Conservation (phyloP, 2,329 filamentous ascomycete species). For the Alternaria arborescens region DNA sequence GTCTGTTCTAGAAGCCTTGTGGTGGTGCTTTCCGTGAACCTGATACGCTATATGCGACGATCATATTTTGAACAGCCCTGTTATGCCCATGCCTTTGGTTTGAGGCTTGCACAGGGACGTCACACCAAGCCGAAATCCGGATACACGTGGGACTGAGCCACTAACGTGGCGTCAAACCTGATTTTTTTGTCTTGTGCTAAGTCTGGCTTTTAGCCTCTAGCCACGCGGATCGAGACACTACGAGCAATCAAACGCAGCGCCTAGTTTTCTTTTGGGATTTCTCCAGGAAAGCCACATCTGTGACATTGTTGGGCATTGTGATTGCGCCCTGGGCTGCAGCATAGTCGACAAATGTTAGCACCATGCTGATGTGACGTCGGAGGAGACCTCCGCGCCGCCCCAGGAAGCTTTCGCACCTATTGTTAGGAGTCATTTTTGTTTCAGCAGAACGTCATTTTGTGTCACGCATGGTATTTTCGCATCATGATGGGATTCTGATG, state of each 20-base stretch:
- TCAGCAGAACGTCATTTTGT: slow-evolving; percentile 24
- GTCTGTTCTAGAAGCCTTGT: slow-evolving; percentile 20
- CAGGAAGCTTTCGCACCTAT: neutral
- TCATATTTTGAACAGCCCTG: slow-evolving; percentile 9
- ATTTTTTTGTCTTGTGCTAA: slow-evolving; percentile 13
- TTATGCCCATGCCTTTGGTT: slow-evolving; percentile 4
- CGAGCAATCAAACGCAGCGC: slow-evolving; percentile 9
- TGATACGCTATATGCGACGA: slow-evolving; percentile 15
- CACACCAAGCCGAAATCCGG: slow-evolving; percentile 12
- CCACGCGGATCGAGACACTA: slow-evolving; percentile 11
- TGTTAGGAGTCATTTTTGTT: slow-evolving; percentile 5
- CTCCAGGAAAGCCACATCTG: neutral
- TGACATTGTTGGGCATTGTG: slow-evolving; percentile 13
- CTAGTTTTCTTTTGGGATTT: neutral
- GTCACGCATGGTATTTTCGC: slow-evolving; percentile 14
- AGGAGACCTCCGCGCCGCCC: neutral
- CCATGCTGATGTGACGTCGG: slow-evolving; percentile 17
- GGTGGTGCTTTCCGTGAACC: neutral
- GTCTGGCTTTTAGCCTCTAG: slow-evolving; percentile 15
- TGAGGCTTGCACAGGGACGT: slow-evolving; percentile 20
- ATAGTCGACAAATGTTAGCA: slow-evolving; percentile 17
- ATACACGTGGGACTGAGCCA: slow-evolving; percentile 30
- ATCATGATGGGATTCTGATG: slow-evolving; percentile 21
- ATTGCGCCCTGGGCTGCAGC: slow-evolving; percentile 9
- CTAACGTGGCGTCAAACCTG: slow-evolving; percentile 30